Conservation (phyloP, 495 filamentous ascomycete species). For the Arthonia radiata region DNA sequence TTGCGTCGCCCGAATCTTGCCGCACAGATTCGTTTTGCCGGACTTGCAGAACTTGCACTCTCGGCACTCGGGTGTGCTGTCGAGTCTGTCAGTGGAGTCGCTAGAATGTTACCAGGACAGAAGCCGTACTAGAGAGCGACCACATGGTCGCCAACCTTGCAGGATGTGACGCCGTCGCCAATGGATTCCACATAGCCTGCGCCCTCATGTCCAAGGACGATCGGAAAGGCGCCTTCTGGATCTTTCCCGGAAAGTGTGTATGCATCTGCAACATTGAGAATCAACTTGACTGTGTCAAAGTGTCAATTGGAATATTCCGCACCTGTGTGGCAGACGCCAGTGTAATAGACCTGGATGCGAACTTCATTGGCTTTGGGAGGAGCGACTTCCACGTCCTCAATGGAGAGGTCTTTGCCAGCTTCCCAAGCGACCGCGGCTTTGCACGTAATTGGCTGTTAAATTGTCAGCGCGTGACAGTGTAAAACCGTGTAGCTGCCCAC, state of each 20-base stretch:
- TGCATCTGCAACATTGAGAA: conserved; percentile 36
- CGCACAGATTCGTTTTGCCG: conserved; percentile 97
- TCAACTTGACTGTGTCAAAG: conserved; percentile 1
- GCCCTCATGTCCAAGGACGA: conserved; percentile 89
- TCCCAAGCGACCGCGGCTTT: conserved; percentile 83
- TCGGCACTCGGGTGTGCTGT: conserved; percentile 77
- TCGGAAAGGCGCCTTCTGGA: conserved; percentile 91
- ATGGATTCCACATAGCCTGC: conserved; percentile 93
- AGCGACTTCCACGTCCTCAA: conserved; percentile 80
- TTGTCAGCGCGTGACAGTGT: too few species aligned
- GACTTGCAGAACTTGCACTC: conserved; percentile 99
- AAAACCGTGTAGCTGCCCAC: too few species aligned
- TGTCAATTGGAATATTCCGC: conserved; percentile 8
- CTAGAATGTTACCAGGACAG: conserved; percentile 5
- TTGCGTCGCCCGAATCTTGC: conserved; percentile 95
- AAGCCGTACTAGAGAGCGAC: conserved; percentile 92
- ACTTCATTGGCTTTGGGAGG: conserved; percentile 90
- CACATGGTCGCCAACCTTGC: conserved; percentile 82
- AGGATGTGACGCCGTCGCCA: conserved; percentile 80
- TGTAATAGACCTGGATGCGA: conserved; percentile 87
- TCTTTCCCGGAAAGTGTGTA: conserved; percentile 97
- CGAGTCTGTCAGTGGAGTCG: neutral
- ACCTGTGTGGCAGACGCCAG: conserved; percentile 97
- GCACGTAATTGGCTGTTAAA: conserved; percentile 1
- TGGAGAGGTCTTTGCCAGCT: conserved; percentile 61